Evolutionary conservation across 345 rosid species (phyloP), one percentile per base, ranked within the genome.

Genomic region (Reutealis trisperma): DNA sequence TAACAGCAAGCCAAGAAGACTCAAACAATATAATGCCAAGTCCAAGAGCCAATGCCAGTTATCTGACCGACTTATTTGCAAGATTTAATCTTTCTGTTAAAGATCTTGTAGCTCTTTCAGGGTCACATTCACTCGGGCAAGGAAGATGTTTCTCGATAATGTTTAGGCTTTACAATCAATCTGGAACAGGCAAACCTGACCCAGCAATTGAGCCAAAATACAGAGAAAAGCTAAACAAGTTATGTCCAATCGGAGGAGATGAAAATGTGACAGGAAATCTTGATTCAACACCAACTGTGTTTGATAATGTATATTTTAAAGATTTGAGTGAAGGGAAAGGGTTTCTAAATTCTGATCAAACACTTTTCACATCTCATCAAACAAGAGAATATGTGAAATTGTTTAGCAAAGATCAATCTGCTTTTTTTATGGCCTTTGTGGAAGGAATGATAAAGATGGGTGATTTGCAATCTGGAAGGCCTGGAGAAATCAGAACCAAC

Each of bases 21-120:
- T 78, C 98, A 0, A 80, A 85, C 82, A 72, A 84, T 19, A 85
- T 93, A 59, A 94, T 94, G 94, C 97, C 98, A 16, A 94, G 97
- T 72, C 98, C 98, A 22, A 87, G 96, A 84, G 89, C 96, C 57
- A 87, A 93, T 59, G 94, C 98, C 1, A 88, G 83, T 64, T 79
- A 1, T 65, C 90, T 94, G 59, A 85, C 93, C 0, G 84, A 88
- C 75, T 89, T 94, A 27, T 93, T 94, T 70, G 45, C 68, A 18
- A 79, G 76, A 79, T 91, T 85, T 84, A 74, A 89, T 70, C 98
- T 96, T 52, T 94, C 98, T 0, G 83, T 86, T 8, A 87, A 84
- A 75, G 98, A 96, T 83, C 79, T 89, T 62, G 98, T 96, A 11
- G 98, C 97, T 75, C 97, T 96, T 72, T 96, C 99, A 0, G 99